phyloP scores from a whole-genome alignment of 176 grass and related monocot species.

The Hyparrhenia diplandra region DNA sequence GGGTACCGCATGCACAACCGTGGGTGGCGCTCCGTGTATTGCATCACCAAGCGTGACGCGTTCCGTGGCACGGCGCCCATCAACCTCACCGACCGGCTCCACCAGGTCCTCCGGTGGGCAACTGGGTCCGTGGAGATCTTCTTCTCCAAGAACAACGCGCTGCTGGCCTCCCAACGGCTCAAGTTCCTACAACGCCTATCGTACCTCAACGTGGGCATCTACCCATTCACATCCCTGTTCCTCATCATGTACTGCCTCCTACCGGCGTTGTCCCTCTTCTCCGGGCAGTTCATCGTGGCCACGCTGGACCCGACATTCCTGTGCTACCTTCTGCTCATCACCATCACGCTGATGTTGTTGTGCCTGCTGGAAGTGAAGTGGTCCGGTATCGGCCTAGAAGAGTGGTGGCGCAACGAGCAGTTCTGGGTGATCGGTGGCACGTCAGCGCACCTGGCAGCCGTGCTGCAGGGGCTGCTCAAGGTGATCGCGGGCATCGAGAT shows the following conservation, averaged over 20 bases:
- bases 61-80: slow-evolving; percentile 91
- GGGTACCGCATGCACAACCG: slow-evolving; percentile 97
- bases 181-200: no score
- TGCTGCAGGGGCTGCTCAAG: slow-evolving; percentile 46
- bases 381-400: background rate
- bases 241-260: no score
- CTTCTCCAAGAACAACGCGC: slow-evolving; percentile 45
- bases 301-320: no score
- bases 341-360: no score
- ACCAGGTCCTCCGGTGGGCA: slow-evolving; percentile 97
- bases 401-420: slow-evolving; percentile 98
- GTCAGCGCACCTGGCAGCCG: no score
- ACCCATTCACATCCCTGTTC: no score
- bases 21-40: slow-evolving; percentile 98
- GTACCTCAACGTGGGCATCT: no score
- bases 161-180: no score
- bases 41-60: slow-evolving; percentile 68
- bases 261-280: no score
- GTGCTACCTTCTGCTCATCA: no score
- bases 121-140: slow-evolving; percentile 98
- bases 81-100: slow-evolving; percentile 77
- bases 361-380: no score
- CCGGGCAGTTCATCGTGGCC: no score
- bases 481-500: slow-evolving; percentile 84
- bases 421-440: slow-evolving; percentile 95